A percentile compares a stretch with the other conserved stretches of the same genome.
Conservation (phyloP, 768 basidiomycete species). For the Kwoniella mangroviensis region DNA sequence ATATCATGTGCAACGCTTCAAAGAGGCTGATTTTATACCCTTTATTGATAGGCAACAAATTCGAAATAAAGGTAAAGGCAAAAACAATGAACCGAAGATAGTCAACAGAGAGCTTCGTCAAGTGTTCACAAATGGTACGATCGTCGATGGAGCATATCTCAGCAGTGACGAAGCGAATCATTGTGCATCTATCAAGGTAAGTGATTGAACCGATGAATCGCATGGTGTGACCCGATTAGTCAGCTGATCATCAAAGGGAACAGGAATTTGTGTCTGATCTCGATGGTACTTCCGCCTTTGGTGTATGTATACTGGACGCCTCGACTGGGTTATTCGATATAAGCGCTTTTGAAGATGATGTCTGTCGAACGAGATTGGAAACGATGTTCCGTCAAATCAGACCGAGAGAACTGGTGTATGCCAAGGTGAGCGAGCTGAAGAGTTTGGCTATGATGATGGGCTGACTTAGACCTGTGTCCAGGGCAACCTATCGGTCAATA, state of each 20-base stretch:
- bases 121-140: constrained; percentile 94
- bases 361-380: constrained; percentile 88
- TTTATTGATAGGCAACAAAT: constrained; percentile 70
- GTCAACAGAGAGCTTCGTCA: constrained; percentile 90
- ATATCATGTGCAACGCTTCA: neutral
- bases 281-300: constrained; percentile 65
- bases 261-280: constrained; percentile 19
- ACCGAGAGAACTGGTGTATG: constrained; percentile 87
- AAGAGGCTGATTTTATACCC: neutral
- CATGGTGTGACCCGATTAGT: neutral
- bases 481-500: constrained; percentile 84
- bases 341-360: constrained; percentile 86
- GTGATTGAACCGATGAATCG: constrained; percentile 13
- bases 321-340: constrained; percentile 94
- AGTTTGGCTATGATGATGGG: too few species aligned
- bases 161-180: constrained; percentile 94
- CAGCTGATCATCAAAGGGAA: neutral
- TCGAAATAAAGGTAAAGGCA: constrained; percentile 66
- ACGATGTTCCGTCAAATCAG: constrained; percentile 88
- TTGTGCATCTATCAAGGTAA: constrained; percentile 79
- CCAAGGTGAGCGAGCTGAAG: constrained; percentile 66
- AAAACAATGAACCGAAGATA: constrained; percentile 63
- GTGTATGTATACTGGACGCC: constrained; percentile 89
- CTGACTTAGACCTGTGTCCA: constrained; percentile 55
- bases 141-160: constrained; percentile 85